These are phyloP conservation scores for Suillus alpinus DNA, from an alignment of 768 basidiomycete species.

Conservation along the genomic window DNA sequence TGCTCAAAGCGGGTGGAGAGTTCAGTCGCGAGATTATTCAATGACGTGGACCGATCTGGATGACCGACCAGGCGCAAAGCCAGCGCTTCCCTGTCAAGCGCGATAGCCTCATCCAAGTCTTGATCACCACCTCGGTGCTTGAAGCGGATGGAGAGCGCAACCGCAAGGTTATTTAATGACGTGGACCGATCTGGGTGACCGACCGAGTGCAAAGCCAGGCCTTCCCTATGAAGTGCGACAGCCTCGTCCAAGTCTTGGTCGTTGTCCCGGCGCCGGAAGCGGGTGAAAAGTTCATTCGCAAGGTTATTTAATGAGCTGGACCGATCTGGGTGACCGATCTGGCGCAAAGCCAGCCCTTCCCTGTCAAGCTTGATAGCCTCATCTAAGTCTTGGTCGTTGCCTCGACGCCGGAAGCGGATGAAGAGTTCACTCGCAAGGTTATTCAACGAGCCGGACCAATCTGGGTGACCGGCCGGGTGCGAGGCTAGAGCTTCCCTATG, in stretches of 20 bases:
- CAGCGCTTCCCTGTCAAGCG: slow-evolving; percentile 12
- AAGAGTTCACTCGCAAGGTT: too few relatives aligned
- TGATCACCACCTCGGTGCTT: slow-evolving; percentile 4
- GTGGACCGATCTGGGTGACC: slow-evolving; percentile 11
- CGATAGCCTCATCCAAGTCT: slow-evolving; percentile 15
- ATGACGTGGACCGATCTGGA: slow-evolving; percentile 9
- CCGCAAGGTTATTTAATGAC: slow-evolving; percentile 12
- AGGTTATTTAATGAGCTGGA: slow-evolving; percentile 6
- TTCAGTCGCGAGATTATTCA: slow-evolving; percentile 11
- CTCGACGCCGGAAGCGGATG: too few relatives aligned
- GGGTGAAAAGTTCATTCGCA: slow-evolving; percentile 8
- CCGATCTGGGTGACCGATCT: too few relatives aligned
- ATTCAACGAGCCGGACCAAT: too few relatives aligned
- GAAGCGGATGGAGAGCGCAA: slow-evolving; percentile 10
- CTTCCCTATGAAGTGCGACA: slow-evolving; percentile 8
- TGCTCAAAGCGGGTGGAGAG: not conserved
- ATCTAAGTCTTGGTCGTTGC: too few relatives aligned
- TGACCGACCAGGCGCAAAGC: slow-evolving; percentile 8
- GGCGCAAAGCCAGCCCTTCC: too few relatives aligned
- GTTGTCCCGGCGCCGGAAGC: slow-evolving; percentile 13
- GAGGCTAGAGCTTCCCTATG: too few relatives aligned
- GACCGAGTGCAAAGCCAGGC: slow-evolving; percentile 8
- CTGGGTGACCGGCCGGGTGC: too few relatives aligned
- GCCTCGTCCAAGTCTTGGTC: slow-evolving; percentile 14
- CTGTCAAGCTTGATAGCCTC: too few relatives aligned